Evolutionary conservation across 345 rosid genomes (phyloP).

Genomic region (Rhizophora mangle): DNA sequence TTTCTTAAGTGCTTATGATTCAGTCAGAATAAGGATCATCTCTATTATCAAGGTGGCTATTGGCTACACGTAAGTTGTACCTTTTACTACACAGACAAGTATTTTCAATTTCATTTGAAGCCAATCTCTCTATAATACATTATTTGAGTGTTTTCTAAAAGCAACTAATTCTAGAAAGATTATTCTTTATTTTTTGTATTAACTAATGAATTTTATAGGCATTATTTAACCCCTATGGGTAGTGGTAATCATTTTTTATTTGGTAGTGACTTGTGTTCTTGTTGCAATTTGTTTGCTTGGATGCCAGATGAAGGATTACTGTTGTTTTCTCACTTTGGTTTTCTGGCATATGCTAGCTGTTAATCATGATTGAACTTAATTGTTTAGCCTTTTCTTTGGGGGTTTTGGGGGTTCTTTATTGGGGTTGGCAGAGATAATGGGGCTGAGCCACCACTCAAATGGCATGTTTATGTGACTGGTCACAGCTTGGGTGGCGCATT

Average conservation of each 20-base stretch:
- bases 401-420: background rate
- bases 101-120: background rate
- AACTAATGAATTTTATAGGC: too few relatives aligned
- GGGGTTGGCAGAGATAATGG: slow-evolving; percentile 52
- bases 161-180: too few relatives aligned
- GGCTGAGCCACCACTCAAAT: slow-evolving; percentile 41
- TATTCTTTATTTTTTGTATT: too few relatives aligned
- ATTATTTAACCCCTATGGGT: too few relatives aligned
- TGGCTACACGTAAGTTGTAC: slow-evolving; percentile 58
- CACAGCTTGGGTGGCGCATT: slow-evolving; percentile 98
- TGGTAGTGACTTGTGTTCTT: too few relatives aligned
- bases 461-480: slow-evolving; percentile 95
- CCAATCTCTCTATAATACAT: background rate
- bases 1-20: slow-evolving; percentile 83
- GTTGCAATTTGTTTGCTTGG: too few relatives aligned
- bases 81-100: background rate
- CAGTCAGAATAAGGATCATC: slow-evolving; percentile 75
- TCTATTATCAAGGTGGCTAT: slow-evolving; percentile 62
- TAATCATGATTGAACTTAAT: too few relatives aligned
- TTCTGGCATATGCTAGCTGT: too few relatives aligned
- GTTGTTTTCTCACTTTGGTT: too few relatives aligned
- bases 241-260: too few relatives aligned
- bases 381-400: background rate
- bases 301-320: too few relatives aligned
- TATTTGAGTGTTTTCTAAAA: background rate